Evolutionary conservation across 345 rosid species (phyloP), one percentile per base, ranked within the genome.

Genomic region (Moricandia arvensis): DNA sequence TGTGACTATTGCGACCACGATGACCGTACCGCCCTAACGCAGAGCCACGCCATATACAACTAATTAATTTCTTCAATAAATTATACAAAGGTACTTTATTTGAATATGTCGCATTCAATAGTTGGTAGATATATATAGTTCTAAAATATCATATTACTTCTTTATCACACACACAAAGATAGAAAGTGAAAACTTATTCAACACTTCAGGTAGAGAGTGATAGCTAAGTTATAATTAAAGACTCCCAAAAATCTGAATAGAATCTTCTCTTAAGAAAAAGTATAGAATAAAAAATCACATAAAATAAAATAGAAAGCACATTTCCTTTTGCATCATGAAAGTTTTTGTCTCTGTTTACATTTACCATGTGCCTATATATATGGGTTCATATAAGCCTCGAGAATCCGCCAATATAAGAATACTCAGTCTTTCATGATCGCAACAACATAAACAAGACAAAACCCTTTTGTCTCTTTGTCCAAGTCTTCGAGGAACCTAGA

Each of bases 171-270:
- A 69, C 65, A 76, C 43, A 41, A 21, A 21, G 24, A 21, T 16
- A 55, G 21, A 72, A 78, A 77, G 69, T 78, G 77, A 78, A 78
- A 72, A 78, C 81, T 78, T 78, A 78, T 78, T 68, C 81, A 78
- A 78, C 77, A 78, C 81, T 78, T 78, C 77, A 78, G 77, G 69
- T 49, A 66, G 81, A 78, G 77, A 78, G 81, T 72, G 81, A 78
- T 78, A 78, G 77, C 81, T 78, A 66, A 51, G 76, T 72, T 78
- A 78, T 78, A 66, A 78, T 78, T 72, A 60, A 59, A 71, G 73
- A 59, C 57, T 72, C 68, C 58, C 37, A 49, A 72, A 70, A 35
- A 72, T 72, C 81, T 55, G 41, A 78, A 78, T 60, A 78, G 73
- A 78, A 72, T 72, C 77, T 66, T 59, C 73, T 59, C 27, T 29